Base-by-base conservation (phyloP, 495 filamentous ascomycete species). In the Barbatosphaeria neglecta region DNA sequence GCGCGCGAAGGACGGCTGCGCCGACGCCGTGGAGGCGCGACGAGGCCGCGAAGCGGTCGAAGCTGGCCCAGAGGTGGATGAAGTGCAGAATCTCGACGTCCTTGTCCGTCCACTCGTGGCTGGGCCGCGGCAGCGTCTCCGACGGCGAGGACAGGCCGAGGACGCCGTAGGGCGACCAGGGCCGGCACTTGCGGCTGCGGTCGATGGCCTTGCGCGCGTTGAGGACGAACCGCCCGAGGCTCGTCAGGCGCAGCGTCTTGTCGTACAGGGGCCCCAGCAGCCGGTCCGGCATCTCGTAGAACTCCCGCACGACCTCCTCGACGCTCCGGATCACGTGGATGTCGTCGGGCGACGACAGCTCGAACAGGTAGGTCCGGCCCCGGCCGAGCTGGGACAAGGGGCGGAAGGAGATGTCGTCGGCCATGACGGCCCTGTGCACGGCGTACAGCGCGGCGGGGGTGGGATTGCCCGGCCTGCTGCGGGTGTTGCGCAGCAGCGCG, bases 1-100 rank as follows among this genome's bases (percentile, higher is more conserved):
- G 74, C 1, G 82, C 76, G 15, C 85, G 80, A 58, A 96, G 69
- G 28, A 97, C 75, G 42, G 80, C 68, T 5, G 86, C 78, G 17
- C 81, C 83, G 28, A 84, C 59, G 22, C 80, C 76, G 47, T 78
- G 68, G 37, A 84, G 55, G 1, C 61, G 63, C 4, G 73, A 75
- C 28, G 61, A 46, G 10, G 28, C 39, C 16, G 62, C 52, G 31
- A 85, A 75, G 42, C 69, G 68, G 28, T 68, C 65, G 35, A 70
- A 69, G 19, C 73, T 68, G 48, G 80, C 72, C 72, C 84, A 92
- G 4, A 79, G 62, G 51, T 87, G 76, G 18, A 95, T 65, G 49
- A 83, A 94, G 22, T 75, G 60, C 16, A 95, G 67, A 17, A 95
- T 76, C 16, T 62, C 60, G 41, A 65, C 60, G 44, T 87, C 83